Evolutionary conservation across 768 basidiomycete species (phyloP), one percentile per base, ranked within the genome.

Genomic region (Glaciozyma martinii): DNA sequence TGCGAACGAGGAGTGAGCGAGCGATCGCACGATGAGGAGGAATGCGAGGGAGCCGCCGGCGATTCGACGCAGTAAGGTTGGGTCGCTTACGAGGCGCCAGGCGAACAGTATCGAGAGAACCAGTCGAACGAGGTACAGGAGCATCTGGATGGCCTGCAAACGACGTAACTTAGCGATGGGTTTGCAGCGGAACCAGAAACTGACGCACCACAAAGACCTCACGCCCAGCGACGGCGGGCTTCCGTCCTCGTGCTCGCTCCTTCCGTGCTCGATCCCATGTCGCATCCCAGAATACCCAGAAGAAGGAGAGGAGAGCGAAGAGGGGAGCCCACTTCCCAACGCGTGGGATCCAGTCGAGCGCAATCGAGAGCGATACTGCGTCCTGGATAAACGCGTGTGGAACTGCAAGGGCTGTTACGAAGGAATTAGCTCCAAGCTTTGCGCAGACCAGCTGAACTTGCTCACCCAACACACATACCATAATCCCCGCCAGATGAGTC

Each of bases 211-310:
- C 37, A 25, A 66, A 66, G 6, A 19, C 7, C 1, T 21, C 1
- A 1, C 62, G 49, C 1, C 53, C 33, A 0, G 5, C 13, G 1
- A 63, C 56, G 5, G 2, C 33, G 2, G 32, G 21, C 2, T 25
- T 19, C 21, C 40, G 18, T 0, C 65, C 60, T 5, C 61, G 42
- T 3, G 59, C 54, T 6, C 54, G 56, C 19, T 70, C 65, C 0
- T 6, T 43, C 16, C 62, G 59, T 3, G 55, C 21, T 0, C 18
- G 32, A 2, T 49, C 19, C 68, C 68, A 70, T 0, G 65, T 70
- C 19, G 68, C 62, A 25, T 70, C 68, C 68, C 68, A 70, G 37
- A 56, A 61, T 1, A 44, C 30, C 65, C 65, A 70, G 18, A 66
- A 19, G 18, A 63, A 37, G 18, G 65, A 57, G n/a, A 40, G 0